Conservation (phyloP, 1,284 basidiomycete genomes). For the Puccinia brachypodii region DNA sequence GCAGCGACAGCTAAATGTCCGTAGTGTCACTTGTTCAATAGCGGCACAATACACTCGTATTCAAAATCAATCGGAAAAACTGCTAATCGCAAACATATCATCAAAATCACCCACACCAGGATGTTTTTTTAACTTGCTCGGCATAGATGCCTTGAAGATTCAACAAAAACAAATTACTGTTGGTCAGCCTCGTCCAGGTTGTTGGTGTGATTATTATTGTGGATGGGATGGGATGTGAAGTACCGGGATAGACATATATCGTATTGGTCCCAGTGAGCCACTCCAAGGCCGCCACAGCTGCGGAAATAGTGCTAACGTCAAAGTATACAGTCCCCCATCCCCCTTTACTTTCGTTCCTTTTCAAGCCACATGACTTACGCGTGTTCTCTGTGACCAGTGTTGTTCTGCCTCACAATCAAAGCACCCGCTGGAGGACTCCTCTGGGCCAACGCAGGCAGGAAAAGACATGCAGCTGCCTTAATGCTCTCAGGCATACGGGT, state of each 20-base stretch:
- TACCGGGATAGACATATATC: slow-evolving; percentile 29
- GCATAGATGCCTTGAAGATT: slow-evolving; percentile 3
- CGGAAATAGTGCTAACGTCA: not conserved
- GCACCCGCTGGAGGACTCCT: slow-evolving; percentile 9
- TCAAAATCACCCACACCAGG: not conserved
- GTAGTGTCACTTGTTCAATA: too few species aligned
- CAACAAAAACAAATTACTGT: not conserved
- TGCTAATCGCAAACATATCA: too few species aligned
- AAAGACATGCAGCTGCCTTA: not conserved
- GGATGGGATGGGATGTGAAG: not conserved
- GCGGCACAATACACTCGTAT: too few species aligned
- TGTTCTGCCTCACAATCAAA: slow-evolving; percentile 12
- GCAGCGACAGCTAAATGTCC: not conserved
- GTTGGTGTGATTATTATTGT: not conserved
- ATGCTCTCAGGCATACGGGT: not conserved
- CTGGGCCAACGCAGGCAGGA: not conserved
- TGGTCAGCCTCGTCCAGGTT: not conserved
- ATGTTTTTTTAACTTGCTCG: slow-evolving; percentile 4
- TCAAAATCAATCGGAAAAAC: too few species aligned
- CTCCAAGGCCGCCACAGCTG: not conserved
- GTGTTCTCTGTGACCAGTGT: not conserved
- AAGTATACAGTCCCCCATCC: not conserved
- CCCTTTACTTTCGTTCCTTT: not conserved
- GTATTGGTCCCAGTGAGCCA: not conserved
- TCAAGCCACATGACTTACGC: not conserved